phyloP scores from a whole-genome alignment of 1,284 basidiomycete species.

The Cryptococcus sp. region DNA sequence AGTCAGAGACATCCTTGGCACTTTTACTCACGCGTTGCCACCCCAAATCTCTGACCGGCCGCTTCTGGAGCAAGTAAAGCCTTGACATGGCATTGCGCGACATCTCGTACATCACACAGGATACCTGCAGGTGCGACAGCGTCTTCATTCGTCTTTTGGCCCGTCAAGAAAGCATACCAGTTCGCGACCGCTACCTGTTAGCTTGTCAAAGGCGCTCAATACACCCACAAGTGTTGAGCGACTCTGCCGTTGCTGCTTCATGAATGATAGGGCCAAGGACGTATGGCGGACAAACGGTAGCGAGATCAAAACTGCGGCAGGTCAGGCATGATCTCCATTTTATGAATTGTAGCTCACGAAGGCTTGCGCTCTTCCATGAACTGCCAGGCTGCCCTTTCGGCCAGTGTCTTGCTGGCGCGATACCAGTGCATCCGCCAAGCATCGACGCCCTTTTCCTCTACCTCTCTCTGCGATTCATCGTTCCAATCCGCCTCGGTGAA shows the following conservation, averaged over 20 bases:
- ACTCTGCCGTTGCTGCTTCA: slow-evolving; percentile 16
- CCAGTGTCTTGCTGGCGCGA: slow-evolving; percentile 47
- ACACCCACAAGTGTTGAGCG: slow-evolving; percentile 28
- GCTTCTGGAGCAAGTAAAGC: slow-evolving; percentile 22
- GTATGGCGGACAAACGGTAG: slow-evolving; percentile 30
- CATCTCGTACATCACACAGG: slow-evolving; percentile 31
- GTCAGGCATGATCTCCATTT: no score
- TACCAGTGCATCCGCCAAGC: slow-evolving; percentile 40
- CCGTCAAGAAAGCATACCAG: slow-evolving; percentile 28
- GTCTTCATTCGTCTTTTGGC: slow-evolving; percentile 28
- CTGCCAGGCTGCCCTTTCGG: slow-evolving; percentile 47
- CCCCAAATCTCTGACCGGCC: slow-evolving; percentile 24
- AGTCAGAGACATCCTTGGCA: not conserved
- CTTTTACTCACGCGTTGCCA: slow-evolving; percentile 21
- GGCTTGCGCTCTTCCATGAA: slow-evolving; percentile 41
- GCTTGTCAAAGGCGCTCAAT: not conserved
- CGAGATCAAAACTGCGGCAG: slow-evolving; percentile 20
- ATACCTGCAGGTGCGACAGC: slow-evolving; percentile 27
- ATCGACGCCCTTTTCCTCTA: slow-evolving; percentile 31
- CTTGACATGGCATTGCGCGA: slow-evolving; percentile 24
- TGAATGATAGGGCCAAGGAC: slow-evolving; percentile 35
- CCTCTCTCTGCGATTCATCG: slow-evolving; percentile 24
- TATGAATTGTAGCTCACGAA: not conserved
- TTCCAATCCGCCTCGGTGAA: slow-evolving; percentile 37
- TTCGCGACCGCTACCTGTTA: slow-evolving; percentile 20